Conservation (phyloP, 1,284 basidiomycete species). For the Exsudoporus floridanus region DNA sequence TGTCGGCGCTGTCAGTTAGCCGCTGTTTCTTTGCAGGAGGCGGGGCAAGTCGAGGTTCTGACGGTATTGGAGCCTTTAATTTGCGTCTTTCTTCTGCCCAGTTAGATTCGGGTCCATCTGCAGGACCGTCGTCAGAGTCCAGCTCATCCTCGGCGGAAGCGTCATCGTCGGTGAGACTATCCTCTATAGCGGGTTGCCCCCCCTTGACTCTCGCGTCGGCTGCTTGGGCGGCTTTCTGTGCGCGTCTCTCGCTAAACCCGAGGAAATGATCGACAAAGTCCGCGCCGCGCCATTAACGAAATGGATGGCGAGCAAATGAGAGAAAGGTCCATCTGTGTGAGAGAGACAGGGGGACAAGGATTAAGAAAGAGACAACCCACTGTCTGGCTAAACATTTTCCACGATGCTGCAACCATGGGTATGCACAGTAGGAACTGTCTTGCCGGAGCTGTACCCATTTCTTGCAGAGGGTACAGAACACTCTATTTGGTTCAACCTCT, state of each 20-base stretch:
- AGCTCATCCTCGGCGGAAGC: constrained; percentile 40
- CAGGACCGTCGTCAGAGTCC: constrained; percentile 42
- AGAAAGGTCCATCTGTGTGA: constrained; percentile 9
- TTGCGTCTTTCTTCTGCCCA: constrained; percentile 32
- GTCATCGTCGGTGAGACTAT: constrained; percentile 30
- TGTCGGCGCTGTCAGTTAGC: constrained; percentile 17
- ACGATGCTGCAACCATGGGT: constrained; percentile 76
- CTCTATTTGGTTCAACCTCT: constrained; percentile 69
- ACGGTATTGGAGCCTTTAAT: constrained; percentile 27
- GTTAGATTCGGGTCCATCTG: constrained; percentile 19
- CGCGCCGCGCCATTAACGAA: constrained; percentile 7
- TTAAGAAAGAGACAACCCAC: constrained; percentile 44
- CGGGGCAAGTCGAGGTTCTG: constrained; percentile 22
- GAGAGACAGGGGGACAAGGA: not conserved
- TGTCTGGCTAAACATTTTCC: constrained; percentile 64
- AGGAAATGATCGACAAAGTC: not conserved
- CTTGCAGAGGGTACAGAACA: constrained; percentile 68
- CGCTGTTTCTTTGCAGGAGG: constrained; percentile 28
- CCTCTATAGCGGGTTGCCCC: constrained; percentile 25
- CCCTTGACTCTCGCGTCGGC: constrained; percentile 29
- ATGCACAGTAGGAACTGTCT: constrained; percentile 70
- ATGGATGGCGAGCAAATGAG: not conserved
- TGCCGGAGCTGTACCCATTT: constrained; percentile 79
- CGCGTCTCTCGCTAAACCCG: constrained; percentile 47
- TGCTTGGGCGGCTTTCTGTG: constrained; percentile 45